phyloP scores from a whole-genome alignment of 768 basidiomycete species.

The Panellus pusillus region DNA sequence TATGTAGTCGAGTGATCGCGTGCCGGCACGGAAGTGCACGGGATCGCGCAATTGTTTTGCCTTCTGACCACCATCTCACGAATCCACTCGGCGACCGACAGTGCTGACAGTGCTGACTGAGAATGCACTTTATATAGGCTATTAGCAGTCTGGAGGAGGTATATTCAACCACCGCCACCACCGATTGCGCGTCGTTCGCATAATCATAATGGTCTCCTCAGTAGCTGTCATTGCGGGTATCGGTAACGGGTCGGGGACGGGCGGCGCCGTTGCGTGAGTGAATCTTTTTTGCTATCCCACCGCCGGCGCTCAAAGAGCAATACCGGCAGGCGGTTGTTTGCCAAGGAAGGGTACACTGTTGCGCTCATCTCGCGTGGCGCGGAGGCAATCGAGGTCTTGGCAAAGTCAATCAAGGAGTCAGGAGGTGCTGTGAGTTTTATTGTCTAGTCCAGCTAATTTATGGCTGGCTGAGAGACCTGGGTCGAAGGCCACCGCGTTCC shows the following conservation, averaged over 20 bases:
- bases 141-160: too few species aligned
- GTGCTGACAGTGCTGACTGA: too few species aligned
- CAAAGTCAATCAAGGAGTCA: constrained; percentile 50
- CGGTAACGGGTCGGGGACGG: constrained; percentile 54
- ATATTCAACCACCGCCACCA: too few species aligned
- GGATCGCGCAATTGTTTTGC: too few species aligned
- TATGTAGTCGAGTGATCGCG: too few species aligned
- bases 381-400: constrained; percentile 49
- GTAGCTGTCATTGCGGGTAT: constrained; percentile 15
- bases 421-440: constrained; percentile 55
- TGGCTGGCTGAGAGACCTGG: not conserved
- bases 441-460: not conserved
- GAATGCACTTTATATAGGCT: too few species aligned
- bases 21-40: too few species aligned
- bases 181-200: too few species aligned
- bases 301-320: not conserved
- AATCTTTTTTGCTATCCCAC: constrained; percentile 9
- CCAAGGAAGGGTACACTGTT: constrained; percentile 63
- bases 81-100: too few species aligned
- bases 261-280: constrained; percentile 56
- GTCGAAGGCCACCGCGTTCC: constrained; percentile 55
- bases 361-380: constrained; percentile 64
- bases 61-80: too few species aligned
- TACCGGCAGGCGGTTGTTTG: constrained; percentile 51
- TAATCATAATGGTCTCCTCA: not conserved